Evolutionary conservation across 208 protist genomes (phyloP), one percentile per base, ranked within the genome.

Genomic region (Leishmania gerbilli): DNA sequence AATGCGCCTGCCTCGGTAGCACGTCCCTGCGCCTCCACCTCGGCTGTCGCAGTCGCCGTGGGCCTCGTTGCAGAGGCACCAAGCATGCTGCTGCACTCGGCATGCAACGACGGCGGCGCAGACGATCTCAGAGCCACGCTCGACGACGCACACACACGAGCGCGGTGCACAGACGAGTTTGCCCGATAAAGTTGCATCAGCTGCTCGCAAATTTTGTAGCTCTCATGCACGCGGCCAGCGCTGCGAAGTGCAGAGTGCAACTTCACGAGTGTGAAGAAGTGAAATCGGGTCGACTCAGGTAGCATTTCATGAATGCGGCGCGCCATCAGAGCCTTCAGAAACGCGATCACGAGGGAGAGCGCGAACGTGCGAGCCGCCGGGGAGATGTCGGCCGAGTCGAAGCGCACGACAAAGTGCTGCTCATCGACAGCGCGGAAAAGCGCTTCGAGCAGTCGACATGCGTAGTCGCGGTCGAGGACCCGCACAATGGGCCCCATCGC

Each of bases 301-400:
- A 90, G 80, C 65, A 91, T 65, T 60, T 88, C 82, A 56, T 83
- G 82, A 47, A 91, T 79, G 68, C 85, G 79, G 21, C 89, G 76
- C 78, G 85, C 89, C 72, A 95, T 79, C 42, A 95, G 79, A 69
- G 88, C 89, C 81, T 96, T 96, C 65, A 95, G 71, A 79, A 95
- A 95, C 56, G 87, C 89, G 56, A 95, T 88, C 60, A 95, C 86
- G 8, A 96, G 58, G 51, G 53, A 27, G 27, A 84, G 78, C 19
- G 79, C 74, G 24, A 88, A 71, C 17, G 31, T 24, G 31, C 71
- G 69, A 11, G 81, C 76, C 5, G 60, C 74, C 21, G 83, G 71
- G 7, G 82, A 77, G 7, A 81, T 67, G 60, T 87, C 78, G 37
- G 53, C 60, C 19, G 77, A 79, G 71, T 83, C 80, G 27, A 90